Evolutionary conservation across 2,329 filamentous ascomycete species (phyloP), one percentile per base, ranked within the genome.

Genomic region (Stachybotrys chlorohalonatus): DNA sequence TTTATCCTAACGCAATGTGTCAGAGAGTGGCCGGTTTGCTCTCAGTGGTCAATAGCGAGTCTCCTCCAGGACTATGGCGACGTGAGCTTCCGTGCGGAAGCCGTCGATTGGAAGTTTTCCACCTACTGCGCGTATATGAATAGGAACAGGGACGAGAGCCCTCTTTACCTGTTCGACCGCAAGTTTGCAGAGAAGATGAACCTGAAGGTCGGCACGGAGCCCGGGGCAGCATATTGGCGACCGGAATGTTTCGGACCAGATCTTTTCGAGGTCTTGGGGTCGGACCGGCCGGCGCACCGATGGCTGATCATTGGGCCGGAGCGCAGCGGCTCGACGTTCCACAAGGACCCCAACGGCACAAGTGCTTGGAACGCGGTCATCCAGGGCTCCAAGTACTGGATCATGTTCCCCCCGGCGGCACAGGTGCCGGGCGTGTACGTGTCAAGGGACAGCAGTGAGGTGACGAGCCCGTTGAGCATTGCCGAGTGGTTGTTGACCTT

Each of bases 401-500:
- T 97, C 69, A 95, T 97, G 90, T 97, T 97, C 66, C 91, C 90
- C 0, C 87, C 89, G 0, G 83, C 83, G 0, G 81, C 84, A 0
- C 78, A 85, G 4, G 91, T 94, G 7, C 93, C 93, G 0, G 93
- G 93, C 4, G 92, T 97, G 45, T 95, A 87, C 63, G 89, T 96
- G 47, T 95, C 89, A 5, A 79, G 85, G 46, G 94, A 97, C 66
- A 87, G 90, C 66, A 92, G 89, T 66, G 93, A 97, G 71, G 92
- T 97, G 52, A 97, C 93, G 0, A 91, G 87, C 53, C 94, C 93
- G 1, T 80, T 97, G 11, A 95, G 90, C 71, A 96, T 97, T 62
- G 90, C 92, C n/a, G 93, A 97, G 72, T 97, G 94, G 87, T 80
- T 97, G 7, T 78, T 97, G 13, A 85, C 86, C 31, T 97, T 96